Conservation (phyloP, 768 basidiomycete genomes). For the Kwoniella sp. region DNA sequence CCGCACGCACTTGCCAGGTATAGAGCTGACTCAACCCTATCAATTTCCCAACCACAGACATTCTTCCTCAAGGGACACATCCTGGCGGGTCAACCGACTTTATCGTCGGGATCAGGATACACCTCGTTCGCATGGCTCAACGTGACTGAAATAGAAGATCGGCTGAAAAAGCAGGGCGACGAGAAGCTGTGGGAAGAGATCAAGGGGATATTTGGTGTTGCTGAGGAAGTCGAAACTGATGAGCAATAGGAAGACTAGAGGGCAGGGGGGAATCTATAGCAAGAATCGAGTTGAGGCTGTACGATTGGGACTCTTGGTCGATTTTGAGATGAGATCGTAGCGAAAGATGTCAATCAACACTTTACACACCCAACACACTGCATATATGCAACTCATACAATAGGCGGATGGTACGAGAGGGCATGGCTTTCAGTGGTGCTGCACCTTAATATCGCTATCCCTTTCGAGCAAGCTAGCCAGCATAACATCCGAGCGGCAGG, state of each 20-base stretch:
- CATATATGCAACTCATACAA: too few species aligned
- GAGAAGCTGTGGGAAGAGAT: slow-evolving; percentile 33
- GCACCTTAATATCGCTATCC: too few species aligned
- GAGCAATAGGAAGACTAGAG: background rate
- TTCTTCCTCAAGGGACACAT: slow-evolving; percentile 97
- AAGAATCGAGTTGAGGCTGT: too few species aligned
- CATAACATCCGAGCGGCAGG: too few species aligned
- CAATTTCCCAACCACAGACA: slow-evolving; percentile 60
- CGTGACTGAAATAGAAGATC: slow-evolving; percentile 77
- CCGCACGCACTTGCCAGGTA: slow-evolving; percentile 22
- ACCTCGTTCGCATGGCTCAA: slow-evolving; percentile 91
- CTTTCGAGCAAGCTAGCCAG: too few species aligned
- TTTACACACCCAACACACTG: too few species aligned
- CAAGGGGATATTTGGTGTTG: slow-evolving; percentile 41
- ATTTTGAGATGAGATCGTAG: too few species aligned
- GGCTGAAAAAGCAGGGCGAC: slow-evolving; percentile 36
- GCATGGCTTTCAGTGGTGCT: too few species aligned
- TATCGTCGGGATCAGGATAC: slow-evolving; percentile 61
- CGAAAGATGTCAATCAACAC: too few species aligned
- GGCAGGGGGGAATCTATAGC: too few species aligned
- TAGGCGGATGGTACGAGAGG: too few species aligned
- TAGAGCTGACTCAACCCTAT: background rate
- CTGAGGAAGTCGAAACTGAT: slow-evolving; percentile 12
- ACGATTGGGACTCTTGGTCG: too few species aligned
- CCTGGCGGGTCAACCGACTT: slow-evolving; percentile 78